Conservation (phyloP, 2,329 filamentous ascomycete genomes). For the Penicillium psychrosexuale region DNA sequence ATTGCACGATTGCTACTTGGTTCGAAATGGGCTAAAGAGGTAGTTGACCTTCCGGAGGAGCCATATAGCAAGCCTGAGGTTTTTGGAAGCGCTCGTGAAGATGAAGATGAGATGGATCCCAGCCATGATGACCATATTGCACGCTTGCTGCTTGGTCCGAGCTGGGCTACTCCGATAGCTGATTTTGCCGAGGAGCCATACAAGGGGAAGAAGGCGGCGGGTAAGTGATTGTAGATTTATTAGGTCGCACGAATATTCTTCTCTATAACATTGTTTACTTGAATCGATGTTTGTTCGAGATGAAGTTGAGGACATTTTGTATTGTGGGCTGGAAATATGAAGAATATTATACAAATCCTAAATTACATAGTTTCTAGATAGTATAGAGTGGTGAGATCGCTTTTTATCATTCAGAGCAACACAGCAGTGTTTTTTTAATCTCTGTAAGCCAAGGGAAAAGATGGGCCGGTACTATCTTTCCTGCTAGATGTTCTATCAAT, state of each 20-base stretch:
- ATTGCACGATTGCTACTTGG: background rate
- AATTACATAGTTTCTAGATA: background rate
- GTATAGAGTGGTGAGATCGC: no score
- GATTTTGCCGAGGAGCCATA: background rate
- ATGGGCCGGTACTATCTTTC: conserved; percentile 11
- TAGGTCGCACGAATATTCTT: no score
- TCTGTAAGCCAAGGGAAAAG: conserved; percentile 14
- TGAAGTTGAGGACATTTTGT: no score
- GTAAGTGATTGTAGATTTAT: background rate
- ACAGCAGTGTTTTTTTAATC: background rate
- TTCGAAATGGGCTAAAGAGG: background rate
- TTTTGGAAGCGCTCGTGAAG: background rate
- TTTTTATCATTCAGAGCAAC: background rate
- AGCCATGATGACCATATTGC: conserved; percentile 1
- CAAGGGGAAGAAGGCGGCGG: no score
- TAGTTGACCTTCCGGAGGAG: background rate
- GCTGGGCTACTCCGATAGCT: background rate
- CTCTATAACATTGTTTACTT: no score
- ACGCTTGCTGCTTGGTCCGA: background rate
- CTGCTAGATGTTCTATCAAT: background rate
- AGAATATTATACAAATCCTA: background rate
- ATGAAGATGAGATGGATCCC: background rate
- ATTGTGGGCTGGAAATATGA: background rate
- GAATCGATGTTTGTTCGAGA: no score
- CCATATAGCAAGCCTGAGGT: background rate